Percentiles rank a stretch among this genome's conserved stretches.
These are phyloP conservation scores for Xenoacremonium recifei DNA, from an alignment of 2,329 filamentous ascomycete genomes.

Conservation along the genomic window DNA sequence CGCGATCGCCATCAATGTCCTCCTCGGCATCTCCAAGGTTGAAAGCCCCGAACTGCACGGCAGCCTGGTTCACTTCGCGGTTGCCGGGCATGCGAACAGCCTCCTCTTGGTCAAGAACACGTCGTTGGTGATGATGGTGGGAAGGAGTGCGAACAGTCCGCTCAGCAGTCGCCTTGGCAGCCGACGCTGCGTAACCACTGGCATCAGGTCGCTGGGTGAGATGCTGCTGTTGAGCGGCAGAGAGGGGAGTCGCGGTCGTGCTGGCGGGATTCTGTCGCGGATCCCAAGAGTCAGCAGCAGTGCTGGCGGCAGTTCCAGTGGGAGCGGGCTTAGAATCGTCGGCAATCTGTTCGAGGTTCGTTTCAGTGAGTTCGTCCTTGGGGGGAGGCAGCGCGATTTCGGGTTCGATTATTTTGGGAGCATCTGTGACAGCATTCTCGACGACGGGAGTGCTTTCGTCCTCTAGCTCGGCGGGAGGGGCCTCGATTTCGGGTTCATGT, in stretches of 20 bases:
- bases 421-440: conserved; percentile 26
- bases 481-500: conserved; percentile 35
- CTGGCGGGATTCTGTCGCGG: conserved; percentile 59
- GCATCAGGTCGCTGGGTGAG: conserved; percentile 52
- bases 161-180: conserved; percentile 72
- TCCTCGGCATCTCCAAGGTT: conserved; percentile 81
- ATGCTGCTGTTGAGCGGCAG: conserved; percentile 61
- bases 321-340: conserved; percentile 75
- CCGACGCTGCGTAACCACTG: conserved; percentile 74
- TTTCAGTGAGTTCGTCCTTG: conserved; percentile 82
- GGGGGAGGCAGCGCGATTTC: conserved; percentile 63
- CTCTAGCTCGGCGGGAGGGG: conserved; percentile 33
- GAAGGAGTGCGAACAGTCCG: conserved; percentile 68
- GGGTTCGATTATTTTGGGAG: conserved; percentile 39
- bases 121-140: conserved; percentile 63
- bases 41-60: conserved; percentile 96
- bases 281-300: conserved; percentile 82
- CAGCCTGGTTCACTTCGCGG: conserved; percentile 87
- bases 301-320: conserved; percentile 85
- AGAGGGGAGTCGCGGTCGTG: conserved; percentile 65
- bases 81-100: conserved; percentile 98
- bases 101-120: conserved; percentile 91
- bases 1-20: conserved; percentile 90
- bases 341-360: conserved; percentile 87
- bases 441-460: conserved; percentile 34